Base-by-base conservation (phyloP, 495 filamentous ascomycete genomes). In the Podospora didyma region DNA sequence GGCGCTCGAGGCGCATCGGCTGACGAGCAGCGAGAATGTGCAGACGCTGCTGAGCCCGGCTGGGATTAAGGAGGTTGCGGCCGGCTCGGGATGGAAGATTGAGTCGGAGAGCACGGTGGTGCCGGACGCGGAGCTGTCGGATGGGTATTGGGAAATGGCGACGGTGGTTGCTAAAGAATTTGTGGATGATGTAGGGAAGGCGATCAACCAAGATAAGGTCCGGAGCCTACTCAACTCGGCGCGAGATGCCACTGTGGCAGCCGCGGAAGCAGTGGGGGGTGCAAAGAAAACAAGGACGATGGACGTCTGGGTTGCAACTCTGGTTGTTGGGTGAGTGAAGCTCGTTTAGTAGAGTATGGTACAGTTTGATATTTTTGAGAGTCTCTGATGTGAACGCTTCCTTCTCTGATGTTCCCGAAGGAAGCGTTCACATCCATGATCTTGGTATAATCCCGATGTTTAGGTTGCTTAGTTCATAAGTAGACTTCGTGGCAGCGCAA, bases 221-320 rank as follows among this genome's bases (percentile, higher is more conserved):
- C 68, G 62, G 58, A 65, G 60, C 12, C 53, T 70, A 14, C 21
- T 79, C 51, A 34, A 59, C 49, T 64, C 67, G 11, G 63, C 65
- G 54, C 62, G 62, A 62, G 71, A 75, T 62, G 73, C 72, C 2
- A 59, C 66, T 39, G 55, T 66, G 51, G 66, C 61, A 12, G 67
- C 61, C 16, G 66, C 73, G 51, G 62, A 68, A 35, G 57, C 50
- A 22, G 22, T 68, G 17, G 70, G 66, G 1, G 71, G 69, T 11
- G 59, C 62, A 57, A 64, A 71, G 56, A 63, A 62, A 24, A 71
- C 74, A 34, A 69, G 65, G 62, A 66, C 69, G 22, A 79, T 79
- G 76, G 75, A 79, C 73, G 69, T 75, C 51, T 80, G 78, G 76
- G 69, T 70, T 58, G 75, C 63, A 37, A 64, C 54, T 7, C 66